Evolutionary conservation across 352 stramenopile species (phyloP).

Genomic region (Globisporangium carolinianum): DNA sequence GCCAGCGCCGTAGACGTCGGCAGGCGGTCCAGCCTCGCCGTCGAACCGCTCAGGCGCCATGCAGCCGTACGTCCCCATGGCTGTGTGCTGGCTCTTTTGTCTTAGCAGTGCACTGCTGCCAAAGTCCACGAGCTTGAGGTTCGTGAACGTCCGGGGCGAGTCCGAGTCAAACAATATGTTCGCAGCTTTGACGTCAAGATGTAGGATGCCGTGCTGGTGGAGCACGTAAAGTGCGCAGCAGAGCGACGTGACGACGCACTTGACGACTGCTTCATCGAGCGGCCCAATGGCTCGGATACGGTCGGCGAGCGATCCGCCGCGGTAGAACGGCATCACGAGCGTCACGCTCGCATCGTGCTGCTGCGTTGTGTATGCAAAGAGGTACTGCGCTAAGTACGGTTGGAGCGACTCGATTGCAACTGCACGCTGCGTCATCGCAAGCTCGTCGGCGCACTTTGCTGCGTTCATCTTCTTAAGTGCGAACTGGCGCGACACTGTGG

Average conservation of each 20-base stretch:
- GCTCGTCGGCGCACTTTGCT: conserved; percentile 23
- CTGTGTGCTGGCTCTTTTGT: conserved; percentile 3
- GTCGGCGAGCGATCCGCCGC: conserved; percentile 41
- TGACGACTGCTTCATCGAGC: conserved; percentile 25
- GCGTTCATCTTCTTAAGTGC: conserved; percentile 47
- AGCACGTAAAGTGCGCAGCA: conserved; percentile 40
- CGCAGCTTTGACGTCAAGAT: conserved; percentile 56
- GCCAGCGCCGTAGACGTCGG: conserved; percentile 56
- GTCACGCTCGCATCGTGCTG: conserved; percentile 31
- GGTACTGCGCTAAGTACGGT: conserved; percentile 42
- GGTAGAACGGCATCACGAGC: conserved; percentile 63
- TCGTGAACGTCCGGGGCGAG: conserved; percentile 23
- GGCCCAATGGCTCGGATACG: conserved; percentile 27
- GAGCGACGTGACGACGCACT: conserved; percentile 33
- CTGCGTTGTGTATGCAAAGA: conserved; percentile 52
- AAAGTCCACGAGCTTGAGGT: conserved; percentile 69
- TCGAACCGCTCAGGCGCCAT: conserved; percentile 66
- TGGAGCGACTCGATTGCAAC: conserved; percentile 24
- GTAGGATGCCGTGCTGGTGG: conserved; percentile 44
- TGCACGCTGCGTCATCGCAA: conserved; percentile 40
- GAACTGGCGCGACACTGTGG: conserved; percentile 12
- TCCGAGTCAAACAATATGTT: conserved; percentile 61
- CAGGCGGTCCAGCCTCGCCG: conserved; percentile 31
- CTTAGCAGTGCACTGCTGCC: conserved; percentile 26
- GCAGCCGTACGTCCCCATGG: conserved; percentile 45